Evolutionary conservation across 345 rosid genomes (phyloP).

Genomic region (Streptanthus diversifolius): DNA sequence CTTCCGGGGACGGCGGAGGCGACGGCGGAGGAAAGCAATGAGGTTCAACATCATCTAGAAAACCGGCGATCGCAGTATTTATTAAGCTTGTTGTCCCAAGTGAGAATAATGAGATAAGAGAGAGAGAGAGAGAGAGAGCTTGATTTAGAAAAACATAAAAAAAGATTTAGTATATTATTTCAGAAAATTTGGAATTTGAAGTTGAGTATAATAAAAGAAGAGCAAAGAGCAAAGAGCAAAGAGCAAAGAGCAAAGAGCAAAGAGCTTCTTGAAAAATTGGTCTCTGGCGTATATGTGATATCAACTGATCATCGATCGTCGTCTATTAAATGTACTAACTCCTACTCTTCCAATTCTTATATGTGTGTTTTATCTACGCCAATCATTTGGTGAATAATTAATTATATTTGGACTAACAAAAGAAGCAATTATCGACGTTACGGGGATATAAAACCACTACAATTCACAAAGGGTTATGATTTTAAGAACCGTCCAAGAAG

Average conservation of each 20-base stretch:
- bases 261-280: slow-evolving; percentile 19
- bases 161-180: too few species aligned
- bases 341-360: neutral
- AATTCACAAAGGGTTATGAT: neutral
- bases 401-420: neutral
- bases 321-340: neutral
- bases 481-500: neutral
- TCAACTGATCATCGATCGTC: neutral
- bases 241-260: neutral
- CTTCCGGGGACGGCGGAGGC: slow-evolving; percentile 47
- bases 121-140: neutral
- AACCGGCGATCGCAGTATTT: slow-evolving; percentile 29
- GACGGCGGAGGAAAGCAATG: slow-evolving; percentile 64
- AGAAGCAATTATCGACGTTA: neutral
- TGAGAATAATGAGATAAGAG: neutral
- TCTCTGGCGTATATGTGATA: slow-evolving; percentile 8
- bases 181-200: too few species aligned
- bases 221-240: too few species aligned
- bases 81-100: neutral
- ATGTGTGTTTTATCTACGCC: neutral
- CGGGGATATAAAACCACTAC: neutral
- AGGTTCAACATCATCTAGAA: slow-evolving; percentile 53
- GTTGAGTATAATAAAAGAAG: too few species aligned
- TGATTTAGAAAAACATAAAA: neutral
- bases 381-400: neutral